These are phyloP conservation scores for Pulveroboletus sp. DNA, from an alignment of 768 basidiomycete species.

Conservation along the genomic window DNA sequence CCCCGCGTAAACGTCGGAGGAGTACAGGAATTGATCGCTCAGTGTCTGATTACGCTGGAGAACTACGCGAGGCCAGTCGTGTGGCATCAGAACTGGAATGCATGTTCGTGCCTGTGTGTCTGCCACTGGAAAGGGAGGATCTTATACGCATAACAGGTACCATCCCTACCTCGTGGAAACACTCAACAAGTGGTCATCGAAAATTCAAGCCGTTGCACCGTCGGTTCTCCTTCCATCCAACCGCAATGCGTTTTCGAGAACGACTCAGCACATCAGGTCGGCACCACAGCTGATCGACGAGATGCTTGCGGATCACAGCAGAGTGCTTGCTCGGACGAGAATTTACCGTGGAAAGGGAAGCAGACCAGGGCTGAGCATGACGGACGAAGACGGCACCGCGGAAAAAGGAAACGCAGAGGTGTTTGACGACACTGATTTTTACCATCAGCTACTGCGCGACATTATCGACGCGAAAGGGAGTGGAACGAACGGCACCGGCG, in stretches of 20 bases:
- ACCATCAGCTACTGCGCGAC: slow-evolving; percentile 86
- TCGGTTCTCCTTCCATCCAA: slow-evolving; percentile 66
- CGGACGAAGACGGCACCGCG: slow-evolving; percentile 32
- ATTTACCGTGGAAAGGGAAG: slow-evolving; percentile 45
- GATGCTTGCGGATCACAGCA: slow-evolving; percentile 51
- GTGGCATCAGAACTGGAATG: slow-evolving; percentile 46
- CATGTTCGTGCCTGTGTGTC: slow-evolving; percentile 37
- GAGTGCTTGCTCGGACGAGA: slow-evolving; percentile 61
- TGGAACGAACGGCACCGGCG: slow-evolving; percentile 42
- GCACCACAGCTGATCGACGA: slow-evolving; percentile 78
- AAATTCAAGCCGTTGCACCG: slow-evolving; percentile 89
- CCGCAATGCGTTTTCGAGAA: slow-evolving; percentile 63
- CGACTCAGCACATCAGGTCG: slow-evolving; percentile 52
- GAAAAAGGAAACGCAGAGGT: slow-evolving; percentile 42
- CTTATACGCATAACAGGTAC: slow-evolving; percentile 33
- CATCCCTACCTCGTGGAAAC: slow-evolving; percentile 75
- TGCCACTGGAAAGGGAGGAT: background rate
- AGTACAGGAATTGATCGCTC: slow-evolving; percentile 24
- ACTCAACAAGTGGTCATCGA: slow-evolving; percentile 90
- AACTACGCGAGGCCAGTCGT: slow-evolving; percentile 41
- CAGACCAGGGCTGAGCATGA: slow-evolving; percentile 36
- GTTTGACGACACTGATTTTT: slow-evolving; percentile 91
- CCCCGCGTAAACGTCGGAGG: slow-evolving; percentile 56
- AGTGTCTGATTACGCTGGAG: slow-evolving; percentile 9
- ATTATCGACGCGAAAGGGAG: slow-evolving; percentile 69